These are phyloP conservation scores for Trichosporon ovoides DNA, from an alignment of 1,284 basidiomycete genomes.

Conservation along the genomic window DNA sequence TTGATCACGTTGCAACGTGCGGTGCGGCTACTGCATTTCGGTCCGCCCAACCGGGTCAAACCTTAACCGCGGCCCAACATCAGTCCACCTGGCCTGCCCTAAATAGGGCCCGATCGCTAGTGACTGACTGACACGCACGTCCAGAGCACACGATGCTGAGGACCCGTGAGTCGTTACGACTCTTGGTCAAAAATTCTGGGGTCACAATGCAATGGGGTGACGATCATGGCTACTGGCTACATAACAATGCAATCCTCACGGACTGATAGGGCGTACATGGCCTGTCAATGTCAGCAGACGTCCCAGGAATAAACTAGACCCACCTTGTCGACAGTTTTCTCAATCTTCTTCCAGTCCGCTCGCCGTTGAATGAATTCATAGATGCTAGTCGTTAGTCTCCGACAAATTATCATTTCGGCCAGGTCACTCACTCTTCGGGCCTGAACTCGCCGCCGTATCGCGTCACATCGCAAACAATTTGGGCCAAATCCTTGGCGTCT, in stretches of 20 bases:
- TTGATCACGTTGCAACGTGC: too few species aligned
- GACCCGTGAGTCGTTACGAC: too few species aligned
- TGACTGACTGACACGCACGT: too few species aligned
- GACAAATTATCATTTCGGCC: background rate
- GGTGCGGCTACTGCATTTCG: too few species aligned
- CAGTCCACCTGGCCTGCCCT: too few species aligned
- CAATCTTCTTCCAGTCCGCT: slow-evolving; percentile 94
- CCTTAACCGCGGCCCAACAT: too few species aligned
- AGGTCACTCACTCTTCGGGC: slow-evolving; percentile 66
- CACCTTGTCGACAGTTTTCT: slow-evolving; percentile 87
- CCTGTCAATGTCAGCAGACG: slow-evolving; percentile 25
- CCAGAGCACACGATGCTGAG: too few species aligned
- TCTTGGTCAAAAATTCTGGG: too few species aligned
- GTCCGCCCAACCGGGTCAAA: too few species aligned
- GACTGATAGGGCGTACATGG: slow-evolving; percentile 83
- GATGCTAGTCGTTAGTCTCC: slow-evolving; percentile 54
- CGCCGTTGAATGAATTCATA: slow-evolving; percentile 90
- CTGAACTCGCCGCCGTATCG: slow-evolving; percentile 87
- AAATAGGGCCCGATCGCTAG: too few species aligned
- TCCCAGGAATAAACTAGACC: slow-evolving; percentile 36
- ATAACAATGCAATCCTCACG: slow-evolving; percentile 76
- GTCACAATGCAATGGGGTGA: background rate
- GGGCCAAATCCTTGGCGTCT: slow-evolving; percentile 87
- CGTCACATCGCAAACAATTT: slow-evolving; percentile 89
- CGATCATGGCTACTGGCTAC: slow-evolving; percentile 23